Conservation (phyloP, 371 early-diverging fungal species). For the Syncephalastrum sp. region DNA sequence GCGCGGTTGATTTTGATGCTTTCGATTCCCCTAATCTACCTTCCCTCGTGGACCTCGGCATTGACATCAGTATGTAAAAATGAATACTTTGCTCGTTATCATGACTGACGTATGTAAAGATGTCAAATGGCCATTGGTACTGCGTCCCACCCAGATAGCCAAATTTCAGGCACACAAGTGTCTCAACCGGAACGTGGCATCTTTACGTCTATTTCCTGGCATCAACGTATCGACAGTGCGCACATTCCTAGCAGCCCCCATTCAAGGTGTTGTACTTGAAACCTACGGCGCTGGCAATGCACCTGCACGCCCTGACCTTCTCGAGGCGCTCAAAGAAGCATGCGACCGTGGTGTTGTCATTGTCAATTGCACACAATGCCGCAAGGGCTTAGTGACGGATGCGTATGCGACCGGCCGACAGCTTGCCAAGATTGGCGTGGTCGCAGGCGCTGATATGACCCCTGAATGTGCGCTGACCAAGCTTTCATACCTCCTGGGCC, state of each 20-base stretch:
- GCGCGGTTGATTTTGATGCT: constrained; percentile 94
- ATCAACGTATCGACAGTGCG: constrained; percentile 86
- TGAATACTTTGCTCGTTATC: neutral
- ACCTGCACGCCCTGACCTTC: constrained; percentile 82
- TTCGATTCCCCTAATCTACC: constrained; percentile 95
- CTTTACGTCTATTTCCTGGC: constrained; percentile 93
- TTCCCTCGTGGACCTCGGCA: constrained; percentile 89
- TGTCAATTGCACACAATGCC: constrained; percentile 94
- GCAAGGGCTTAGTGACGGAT: constrained; percentile 87
- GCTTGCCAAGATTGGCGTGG: constrained; percentile 78
- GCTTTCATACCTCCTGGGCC: constrained; percentile 87
- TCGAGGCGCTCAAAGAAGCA: constrained; percentile 84
- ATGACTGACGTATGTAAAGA: constrained; percentile 46
- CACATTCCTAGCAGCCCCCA: constrained; percentile 83
- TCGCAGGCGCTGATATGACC: constrained; percentile 98
- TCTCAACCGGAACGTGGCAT: constrained; percentile 86
- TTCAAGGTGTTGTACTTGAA: constrained; percentile 92
- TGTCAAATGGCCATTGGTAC: constrained; percentile 88
- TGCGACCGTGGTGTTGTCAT: constrained; percentile 92
- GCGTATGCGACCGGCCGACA: constrained; percentile 91
- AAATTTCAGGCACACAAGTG: constrained; percentile 81
- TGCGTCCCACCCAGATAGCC: constrained; percentile 83
- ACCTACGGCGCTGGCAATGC: constrained; percentile 97
- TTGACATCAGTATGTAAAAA: constrained; percentile 79
- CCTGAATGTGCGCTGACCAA: constrained; percentile 96